Conservation (phyloP, 2,329 filamentous ascomycete species). For the Trichoderma sp. region DNA sequence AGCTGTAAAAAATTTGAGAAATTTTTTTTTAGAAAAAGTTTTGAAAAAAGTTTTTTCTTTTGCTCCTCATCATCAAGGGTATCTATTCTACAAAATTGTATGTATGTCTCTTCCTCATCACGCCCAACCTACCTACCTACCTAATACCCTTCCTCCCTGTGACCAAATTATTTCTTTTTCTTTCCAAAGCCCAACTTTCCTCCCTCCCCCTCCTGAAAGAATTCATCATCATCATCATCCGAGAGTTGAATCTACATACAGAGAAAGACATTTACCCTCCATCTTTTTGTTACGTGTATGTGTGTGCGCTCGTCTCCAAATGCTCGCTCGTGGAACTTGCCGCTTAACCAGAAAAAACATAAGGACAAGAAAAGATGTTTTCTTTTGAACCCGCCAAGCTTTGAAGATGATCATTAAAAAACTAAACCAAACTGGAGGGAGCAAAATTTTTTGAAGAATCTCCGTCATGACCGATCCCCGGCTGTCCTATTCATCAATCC, state of each 20-base stretch:
- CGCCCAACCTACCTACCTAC: constrained; percentile 22
- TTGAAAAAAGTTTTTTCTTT: background rate
- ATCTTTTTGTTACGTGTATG: background rate
- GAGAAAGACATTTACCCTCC: background rate
- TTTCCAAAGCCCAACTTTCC: constrained; percentile 3
- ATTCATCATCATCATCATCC: background rate
- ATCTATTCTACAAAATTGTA: constrained; percentile 44
- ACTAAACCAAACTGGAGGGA: background rate
- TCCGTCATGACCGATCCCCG: constrained; percentile 7
- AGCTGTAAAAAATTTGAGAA: background rate
- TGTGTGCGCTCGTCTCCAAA: background rate
- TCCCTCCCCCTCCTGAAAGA: background rate
- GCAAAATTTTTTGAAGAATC: background rate
- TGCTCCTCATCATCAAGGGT: constrained; percentile 38
- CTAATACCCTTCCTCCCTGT: background rate
- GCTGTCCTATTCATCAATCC: constrained; percentile 59
- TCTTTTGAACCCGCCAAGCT: background rate
- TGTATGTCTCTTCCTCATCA: constrained; percentile 24
- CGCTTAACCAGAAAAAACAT: constrained; percentile 15
- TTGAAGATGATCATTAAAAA: background rate
- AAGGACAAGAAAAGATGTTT: background rate
- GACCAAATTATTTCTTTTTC: background rate
- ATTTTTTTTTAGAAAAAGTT: background rate
- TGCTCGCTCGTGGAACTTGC: constrained; percentile 14
- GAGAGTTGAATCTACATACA: background rate